Evolutionary conservation across 1,139 yeast species (phyloP).

Genomic region (Saccharomyces pastorianus): DNA sequence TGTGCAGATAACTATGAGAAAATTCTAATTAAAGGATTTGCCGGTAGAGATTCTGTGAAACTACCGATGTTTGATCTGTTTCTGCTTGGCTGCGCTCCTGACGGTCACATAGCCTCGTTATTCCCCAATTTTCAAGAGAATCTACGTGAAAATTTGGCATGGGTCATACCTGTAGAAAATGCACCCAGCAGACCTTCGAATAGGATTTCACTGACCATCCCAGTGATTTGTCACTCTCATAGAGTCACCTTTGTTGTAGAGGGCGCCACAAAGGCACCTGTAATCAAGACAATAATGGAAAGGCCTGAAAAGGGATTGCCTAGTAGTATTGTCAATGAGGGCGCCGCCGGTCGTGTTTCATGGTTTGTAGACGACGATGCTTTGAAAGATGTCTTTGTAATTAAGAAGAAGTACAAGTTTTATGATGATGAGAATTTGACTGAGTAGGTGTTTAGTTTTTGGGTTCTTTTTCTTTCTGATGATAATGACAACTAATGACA

Average conservation of each 20-base stretch:
- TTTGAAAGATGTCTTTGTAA: constrained; percentile 49
- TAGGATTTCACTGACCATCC: constrained; percentile 86
- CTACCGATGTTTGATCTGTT: constrained; percentile 89
- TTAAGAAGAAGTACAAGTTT: constrained; percentile 31
- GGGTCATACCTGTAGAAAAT: constrained; percentile 90
- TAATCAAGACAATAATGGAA: constrained; percentile 88
- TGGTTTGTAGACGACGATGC: constrained; percentile 99
- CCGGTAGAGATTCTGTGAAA: constrained; percentile 93
- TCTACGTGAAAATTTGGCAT: constrained; percentile 82
- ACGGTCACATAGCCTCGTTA: constrained; percentile 92
- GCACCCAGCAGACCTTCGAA: constrained; percentile 87
- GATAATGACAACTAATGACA: constrained; percentile 1
- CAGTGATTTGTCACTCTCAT: constrained; percentile 90
- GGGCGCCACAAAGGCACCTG: constrained; percentile 92
- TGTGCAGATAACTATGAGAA: constrained; percentile 92
- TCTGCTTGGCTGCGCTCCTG: constrained; percentile 94
- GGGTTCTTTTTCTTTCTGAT: not conserved
- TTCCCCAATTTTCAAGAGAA: constrained; percentile 84
- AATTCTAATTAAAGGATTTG: constrained; percentile 76
- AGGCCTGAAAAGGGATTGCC: constrained; percentile 96
- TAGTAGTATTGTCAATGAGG: constrained; percentile 86
- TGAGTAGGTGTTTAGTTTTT: not conserved
- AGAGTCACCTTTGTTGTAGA: constrained; percentile 91
- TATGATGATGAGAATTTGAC: constrained; percentile 12
- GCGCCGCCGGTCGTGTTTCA: constrained; percentile 90